Evolutionary conservation across 2,329 filamentous ascomycete genomes (phyloP).

Genomic region (Eutypella sp.): DNA sequence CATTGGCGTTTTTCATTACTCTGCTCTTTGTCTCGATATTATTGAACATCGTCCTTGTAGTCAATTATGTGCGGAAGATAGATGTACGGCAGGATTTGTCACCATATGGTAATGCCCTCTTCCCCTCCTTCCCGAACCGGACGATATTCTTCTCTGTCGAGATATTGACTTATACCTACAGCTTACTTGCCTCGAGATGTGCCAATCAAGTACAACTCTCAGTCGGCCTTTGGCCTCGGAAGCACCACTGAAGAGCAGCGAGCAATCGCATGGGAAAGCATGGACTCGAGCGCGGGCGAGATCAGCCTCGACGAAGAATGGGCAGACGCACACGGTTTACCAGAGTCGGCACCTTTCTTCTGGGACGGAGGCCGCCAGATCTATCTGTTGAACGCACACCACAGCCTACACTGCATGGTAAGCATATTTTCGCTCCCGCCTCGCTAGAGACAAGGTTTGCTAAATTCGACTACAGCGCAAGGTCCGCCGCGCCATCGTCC

Average conservation of each 20-base stretch:
- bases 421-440: neutral
- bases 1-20: neutral
- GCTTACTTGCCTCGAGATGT: neutral
- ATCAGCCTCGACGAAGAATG: neutral
- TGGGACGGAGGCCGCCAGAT: neutral
- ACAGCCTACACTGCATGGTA: neutral
- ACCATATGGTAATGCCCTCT: neutral
- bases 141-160: neutral
- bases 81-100: neutral
- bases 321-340: neutral
- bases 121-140: neutral
- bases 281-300: neutral
- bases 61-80: neutral
- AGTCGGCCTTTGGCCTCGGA: neutral
- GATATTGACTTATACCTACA: neutral
- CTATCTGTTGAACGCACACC: neutral
- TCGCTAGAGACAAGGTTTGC: neutral
- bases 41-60: neutral
- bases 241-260: neutral
- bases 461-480: neutral
- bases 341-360: neutral
- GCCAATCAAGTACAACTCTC: neutral
- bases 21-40: neutral
- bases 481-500: neutral
- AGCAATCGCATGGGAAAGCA: neutral